These are phyloP conservation scores for Rhododendron simsii DNA, from an alignment of 148 eudicot genomes.

Conservation along the genomic window DNA sequence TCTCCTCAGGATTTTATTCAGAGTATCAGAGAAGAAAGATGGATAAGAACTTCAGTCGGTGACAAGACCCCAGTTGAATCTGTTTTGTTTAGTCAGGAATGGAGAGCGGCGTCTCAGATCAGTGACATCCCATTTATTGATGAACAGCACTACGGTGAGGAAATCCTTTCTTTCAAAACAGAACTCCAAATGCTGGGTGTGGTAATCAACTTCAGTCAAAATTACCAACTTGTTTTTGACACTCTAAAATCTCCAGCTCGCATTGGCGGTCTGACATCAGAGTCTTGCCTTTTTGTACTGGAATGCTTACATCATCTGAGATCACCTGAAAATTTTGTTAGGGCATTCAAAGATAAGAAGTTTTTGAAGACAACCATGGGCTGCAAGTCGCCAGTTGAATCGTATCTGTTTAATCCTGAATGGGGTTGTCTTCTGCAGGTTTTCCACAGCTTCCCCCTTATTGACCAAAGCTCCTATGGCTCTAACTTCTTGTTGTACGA, in stretches of 20 bases:
- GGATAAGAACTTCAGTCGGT: constrained; percentile 56
- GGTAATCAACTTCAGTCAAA: constrained; percentile 23
- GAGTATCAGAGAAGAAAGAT: constrained; percentile 30
- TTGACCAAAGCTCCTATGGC: constrained; percentile 48
- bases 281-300: constrained; percentile 37
- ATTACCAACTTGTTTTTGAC: constrained; percentile 33
- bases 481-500: constrained; percentile 21
- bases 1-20: constrained; percentile 34
- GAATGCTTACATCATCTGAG: constrained; percentile 25
- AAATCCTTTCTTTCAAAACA: constrained; percentile 22
- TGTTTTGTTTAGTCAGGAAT: constrained; percentile 38
- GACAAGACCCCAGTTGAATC: constrained; percentile 35
- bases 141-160: constrained; percentile 36
- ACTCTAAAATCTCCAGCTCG: constrained; percentile 29
- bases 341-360: constrained; percentile 26
- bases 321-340: constrained; percentile 24
- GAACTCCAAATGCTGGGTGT: constrained; percentile 58
- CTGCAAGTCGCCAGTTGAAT: constrained; percentile 35
- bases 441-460: constrained; percentile 33
- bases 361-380: constrained; percentile 48
- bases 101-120: constrained; percentile 40
- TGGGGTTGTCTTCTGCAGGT: constrained; percentile 61
- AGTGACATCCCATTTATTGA: constrained; percentile 51
- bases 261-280: constrained; percentile 17
- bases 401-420: constrained; percentile 32